Base-by-base conservation (phyloP, 2,329 filamentous ascomycete genomes). In the Hypoxylon sp. region DNA sequence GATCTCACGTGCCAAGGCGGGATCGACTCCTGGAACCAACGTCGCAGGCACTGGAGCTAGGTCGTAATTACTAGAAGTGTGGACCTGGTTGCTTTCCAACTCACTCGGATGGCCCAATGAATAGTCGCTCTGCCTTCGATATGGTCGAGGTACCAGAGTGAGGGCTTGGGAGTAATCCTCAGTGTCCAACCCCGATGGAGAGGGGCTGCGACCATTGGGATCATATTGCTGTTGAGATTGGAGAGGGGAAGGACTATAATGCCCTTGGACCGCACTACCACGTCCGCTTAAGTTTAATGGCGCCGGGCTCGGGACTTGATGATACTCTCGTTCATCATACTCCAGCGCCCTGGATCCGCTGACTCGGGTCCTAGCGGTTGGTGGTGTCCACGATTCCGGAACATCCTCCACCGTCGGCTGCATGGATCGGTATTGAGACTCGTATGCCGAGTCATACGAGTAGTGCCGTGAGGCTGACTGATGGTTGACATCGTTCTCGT, bases 331-430 rank as follows among this genome's bases (percentile, higher is more conserved):
- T 52, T 84, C 82, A 24, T 83, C 80, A n/a, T 77, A 77, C 56
- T 77, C 76, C 5, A 72, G 62, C 46, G 73, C 58, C 29, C 6
- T 74, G 1, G 75, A 72, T 5, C 71, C 74, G n/a, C 74, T 74
- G 31, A 62, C 67, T 37, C 74, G 72, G 17, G 71, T 48, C 62
- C 75, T 73, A 3, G 68, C 58, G 48, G 69, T 75, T 10, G 77
- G 77, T 7, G 77, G 77, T 10, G 76, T 79, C 77, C 77, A 79
- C 1, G 86, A 85, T 53, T 89, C 88, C 3, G 89, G 88, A 5
- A 85, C 87, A 69, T 91, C 89, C 74, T 91, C 89, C 5, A 89
- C 88, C 6, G 86, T 90, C 2, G 86, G 87, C 72, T 89, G 88
- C 86, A 88, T 85, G 0, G 85, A 83, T 64, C 83, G 82, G 73